Percentiles rank a stretch among this genome's conserved stretches.
Evolutionary conservation across 1,284 basidiomycete species (phyloP).

Genomic region (Hymenochaete sp.): DNA sequence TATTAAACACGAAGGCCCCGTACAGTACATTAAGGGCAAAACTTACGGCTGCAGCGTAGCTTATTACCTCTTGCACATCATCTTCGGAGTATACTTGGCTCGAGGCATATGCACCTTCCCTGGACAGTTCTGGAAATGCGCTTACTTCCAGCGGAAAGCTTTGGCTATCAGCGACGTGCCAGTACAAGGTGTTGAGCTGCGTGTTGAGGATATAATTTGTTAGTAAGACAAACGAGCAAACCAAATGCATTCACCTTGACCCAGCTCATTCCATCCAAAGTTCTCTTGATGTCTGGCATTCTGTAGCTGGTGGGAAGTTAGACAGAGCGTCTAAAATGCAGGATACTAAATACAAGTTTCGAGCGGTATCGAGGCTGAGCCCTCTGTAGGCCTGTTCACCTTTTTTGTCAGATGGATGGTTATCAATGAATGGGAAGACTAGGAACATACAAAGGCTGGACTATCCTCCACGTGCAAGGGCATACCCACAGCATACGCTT

Average conservation of each 20-base stretch:
- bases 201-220: constrained; percentile 22
- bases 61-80: constrained; percentile 57
- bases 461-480: constrained; percentile 54
- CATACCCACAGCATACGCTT: constrained; percentile 49
- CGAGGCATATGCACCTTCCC: constrained; percentile 59
- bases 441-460: constrained; percentile 50
- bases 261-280: constrained; percentile 79
- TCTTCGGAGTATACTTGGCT: constrained; percentile 46
- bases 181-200: constrained; percentile 75
- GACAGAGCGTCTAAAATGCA: neutral
- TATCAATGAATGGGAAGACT: neutral
- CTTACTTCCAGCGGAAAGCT: constrained; percentile 68
- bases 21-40: too few species aligned
- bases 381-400: constrained; percentile 61
- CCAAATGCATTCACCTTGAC: constrained; percentile 67
- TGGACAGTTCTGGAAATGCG: constrained; percentile 52
- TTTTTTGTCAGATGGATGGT: neutral
- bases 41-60: constrained; percentile 65
- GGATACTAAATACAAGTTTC: constrained; percentile 41
- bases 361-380: constrained; percentile 72
- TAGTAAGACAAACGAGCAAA: constrained; percentile 18
- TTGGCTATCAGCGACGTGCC: constrained; percentile 73
- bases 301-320: constrained; percentile 47
- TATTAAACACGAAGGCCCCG: constrained; percentile 5
- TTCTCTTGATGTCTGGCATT: constrained; percentile 57